Percentiles rank a stretch among this genome's conserved stretches.
phyloP scores from a whole-genome alignment of 73 alveolate genomes.

The Blepharisma japonicum region DNA sequence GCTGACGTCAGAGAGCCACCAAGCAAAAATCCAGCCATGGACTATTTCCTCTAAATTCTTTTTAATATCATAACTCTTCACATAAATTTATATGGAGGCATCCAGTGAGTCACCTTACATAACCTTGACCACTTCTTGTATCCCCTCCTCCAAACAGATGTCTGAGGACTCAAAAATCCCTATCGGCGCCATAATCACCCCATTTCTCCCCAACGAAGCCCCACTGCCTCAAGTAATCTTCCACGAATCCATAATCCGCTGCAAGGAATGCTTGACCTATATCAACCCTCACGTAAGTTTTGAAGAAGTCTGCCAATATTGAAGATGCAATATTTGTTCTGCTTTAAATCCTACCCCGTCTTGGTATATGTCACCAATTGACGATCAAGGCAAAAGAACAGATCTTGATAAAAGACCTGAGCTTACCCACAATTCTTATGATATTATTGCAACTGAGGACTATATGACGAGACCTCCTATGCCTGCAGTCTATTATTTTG shows the following conservation, averaged over 20 bases:
- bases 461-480: conserved; percentile 86
- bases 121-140: background rate
- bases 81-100: too few relatives aligned
- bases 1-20: conserved; percentile 27
- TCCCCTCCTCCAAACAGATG: conserved; percentile 5
- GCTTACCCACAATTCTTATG: conserved; percentile 84
- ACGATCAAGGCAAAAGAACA: conserved; percentile 52
- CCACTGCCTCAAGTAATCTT: conserved; percentile 59
- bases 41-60: too few relatives aligned
- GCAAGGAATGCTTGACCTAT: conserved; percentile 91
- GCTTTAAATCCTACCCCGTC: conserved; percentile 49
- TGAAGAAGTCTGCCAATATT: conserved; percentile 64
- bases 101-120: background rate
- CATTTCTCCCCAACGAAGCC: conserved; percentile 32
- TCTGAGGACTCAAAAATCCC: conserved; percentile 34
- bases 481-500: conserved; percentile 90
- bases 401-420: conserved; percentile 80
- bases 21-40: conserved; percentile 9
- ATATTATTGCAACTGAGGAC: conserved; percentile 71
- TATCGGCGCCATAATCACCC: conserved; percentile 31
- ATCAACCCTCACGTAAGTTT: conserved; percentile 87
- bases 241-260: conserved; percentile 72
- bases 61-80: too few relatives aligned
- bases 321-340: conserved; percentile 89
- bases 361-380: conserved; percentile 66